Base-by-base conservation (phyloP, 2,329 filamentous ascomycete genomes). In the Fusarium sp. region DNA sequence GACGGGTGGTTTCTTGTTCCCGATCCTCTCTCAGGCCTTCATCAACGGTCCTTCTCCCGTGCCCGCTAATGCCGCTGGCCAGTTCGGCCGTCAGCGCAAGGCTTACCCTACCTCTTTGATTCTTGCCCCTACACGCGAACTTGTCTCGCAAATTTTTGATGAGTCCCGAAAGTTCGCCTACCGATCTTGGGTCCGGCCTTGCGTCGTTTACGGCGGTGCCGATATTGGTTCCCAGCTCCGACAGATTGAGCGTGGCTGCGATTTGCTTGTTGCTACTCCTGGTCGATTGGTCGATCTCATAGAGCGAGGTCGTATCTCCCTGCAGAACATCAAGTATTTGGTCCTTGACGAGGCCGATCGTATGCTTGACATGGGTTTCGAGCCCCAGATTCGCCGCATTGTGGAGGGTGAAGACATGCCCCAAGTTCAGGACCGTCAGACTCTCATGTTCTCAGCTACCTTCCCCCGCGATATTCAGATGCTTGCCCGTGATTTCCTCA, bases 321-420 rank as follows among this genome's bases (percentile, higher is more conserved):
- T 99, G 62, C 91, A 92, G 84, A 98, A 97, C 89, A 99, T 99
- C 90, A 98, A 98, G 89, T 99, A 99, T 83, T 90, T 99, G 71
- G 94, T 99, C 78, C 93, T 99, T 61, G 96, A 99, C 79, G 96
- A 99, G 90, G 96, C 96, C 84, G 96, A 99, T 88, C 96, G 96
- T 83, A 99, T 99, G 96, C 89, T 99, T 89, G 96, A 99, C 90
- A 99, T 99, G 96, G 96, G 96, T 96, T 99, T 99, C 89, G 96
- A 99, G 88, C 96, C 96, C 80, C 96, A 99, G 87, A 99, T 99
- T 82, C 95, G 96, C 80, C 93, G 95, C 79, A 98, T 99, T 80
- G 96, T 99, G 50, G 95, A 98, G 85, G 95, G 95, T 69, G 96
- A 98, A 86, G 96, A 99, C 79, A 99, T 99, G 96, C 96, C 96